A percentile compares a stretch with the other conserved stretches of the same genome.
These are phyloP conservation scores for Aaosphaeria pasadenensis DNA, from an alignment of 2,329 filamentous ascomycete genomes.

Conservation along the genomic window DNA sequence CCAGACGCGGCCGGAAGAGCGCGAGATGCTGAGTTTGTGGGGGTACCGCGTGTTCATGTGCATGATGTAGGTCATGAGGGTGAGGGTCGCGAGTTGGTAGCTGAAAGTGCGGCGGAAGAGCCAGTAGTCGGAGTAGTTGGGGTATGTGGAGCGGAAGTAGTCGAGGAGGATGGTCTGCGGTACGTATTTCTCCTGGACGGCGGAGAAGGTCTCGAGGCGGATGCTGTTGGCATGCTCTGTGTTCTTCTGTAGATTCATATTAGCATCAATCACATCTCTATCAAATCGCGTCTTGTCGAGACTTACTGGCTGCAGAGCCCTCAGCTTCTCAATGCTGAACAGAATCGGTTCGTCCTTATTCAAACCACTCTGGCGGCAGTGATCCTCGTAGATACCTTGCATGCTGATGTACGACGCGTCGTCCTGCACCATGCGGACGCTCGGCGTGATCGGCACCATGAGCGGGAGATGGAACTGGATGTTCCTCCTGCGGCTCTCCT, in stretches of 20 bases:
- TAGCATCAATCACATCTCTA: constrained; percentile 4
- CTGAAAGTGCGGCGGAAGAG: constrained; percentile 96
- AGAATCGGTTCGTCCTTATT: constrained; percentile 94
- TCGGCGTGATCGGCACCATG: constrained; percentile 92
- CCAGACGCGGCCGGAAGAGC: constrained; percentile 90
- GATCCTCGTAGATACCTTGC: constrained; percentile 94
- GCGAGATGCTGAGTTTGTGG: constrained; percentile 89
- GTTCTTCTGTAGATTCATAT: constrained; percentile 51
- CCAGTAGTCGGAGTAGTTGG: constrained; percentile 93
- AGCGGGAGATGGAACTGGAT: constrained; percentile 93
- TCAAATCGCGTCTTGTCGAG: background rate
- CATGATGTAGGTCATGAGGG: constrained; percentile 98
- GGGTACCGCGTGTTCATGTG: constrained; percentile 96
- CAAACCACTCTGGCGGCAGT: constrained; percentile 81
- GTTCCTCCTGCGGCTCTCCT: constrained; percentile 90
- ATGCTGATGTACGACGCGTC: constrained; percentile 91
- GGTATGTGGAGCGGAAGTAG: constrained; percentile 86
- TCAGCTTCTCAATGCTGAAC: constrained; percentile 92
- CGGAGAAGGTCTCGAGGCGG: constrained; percentile 85
- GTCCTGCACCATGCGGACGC: constrained; percentile 93
- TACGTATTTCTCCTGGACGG: constrained; percentile 92
- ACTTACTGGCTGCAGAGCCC: constrained; percentile 55
- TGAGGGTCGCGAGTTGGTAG: constrained; percentile 90
- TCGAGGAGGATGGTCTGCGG: constrained; percentile 77
- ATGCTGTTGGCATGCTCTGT: constrained; percentile 69